Evolutionary conservation across 495 filamentous ascomycete genomes (phyloP).

Genomic region (Aspergillus steynii): DNA sequence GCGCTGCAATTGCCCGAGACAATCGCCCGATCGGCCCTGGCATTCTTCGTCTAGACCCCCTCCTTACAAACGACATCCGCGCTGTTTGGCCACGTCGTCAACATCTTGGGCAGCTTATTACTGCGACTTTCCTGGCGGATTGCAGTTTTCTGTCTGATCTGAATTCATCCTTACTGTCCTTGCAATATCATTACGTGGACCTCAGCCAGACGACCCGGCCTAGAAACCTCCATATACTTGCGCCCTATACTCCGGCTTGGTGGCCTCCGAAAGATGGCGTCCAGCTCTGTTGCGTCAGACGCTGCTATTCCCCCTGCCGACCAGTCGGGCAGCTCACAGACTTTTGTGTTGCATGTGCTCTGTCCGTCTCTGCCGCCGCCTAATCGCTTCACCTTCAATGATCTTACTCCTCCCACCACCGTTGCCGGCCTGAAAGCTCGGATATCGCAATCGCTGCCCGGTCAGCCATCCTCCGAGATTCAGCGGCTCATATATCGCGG

Average conservation of each 20-base stretch:
- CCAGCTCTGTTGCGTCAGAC: constrained; percentile 3
- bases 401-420: constrained; percentile 55
- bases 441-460: constrained; percentile 56
- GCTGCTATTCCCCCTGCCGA: constrained; percentile 1
- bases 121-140: neutral
- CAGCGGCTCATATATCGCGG: constrained; percentile 71
- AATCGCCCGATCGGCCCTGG: neutral
- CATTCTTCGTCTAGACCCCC: neutral
- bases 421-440: constrained; percentile 60
- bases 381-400: constrained; percentile 52
- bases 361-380: constrained; percentile 62
- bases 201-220: neutral
- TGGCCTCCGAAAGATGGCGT: neutral
- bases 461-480: constrained; percentile 48
- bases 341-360: constrained; percentile 60
- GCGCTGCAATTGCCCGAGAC: neutral
- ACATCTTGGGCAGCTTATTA: neutral
- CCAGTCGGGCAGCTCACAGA: constrained; percentile 9
- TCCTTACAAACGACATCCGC: neutral
- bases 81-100: neutral
- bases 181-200: neutral
- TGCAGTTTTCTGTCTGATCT: neutral
- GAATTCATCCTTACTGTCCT: neutral
- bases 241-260: too few relatives aligned
- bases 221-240: neutral